Conservation (phyloP, 208 protist species). For the Acanthamoeba royreba region DNA sequence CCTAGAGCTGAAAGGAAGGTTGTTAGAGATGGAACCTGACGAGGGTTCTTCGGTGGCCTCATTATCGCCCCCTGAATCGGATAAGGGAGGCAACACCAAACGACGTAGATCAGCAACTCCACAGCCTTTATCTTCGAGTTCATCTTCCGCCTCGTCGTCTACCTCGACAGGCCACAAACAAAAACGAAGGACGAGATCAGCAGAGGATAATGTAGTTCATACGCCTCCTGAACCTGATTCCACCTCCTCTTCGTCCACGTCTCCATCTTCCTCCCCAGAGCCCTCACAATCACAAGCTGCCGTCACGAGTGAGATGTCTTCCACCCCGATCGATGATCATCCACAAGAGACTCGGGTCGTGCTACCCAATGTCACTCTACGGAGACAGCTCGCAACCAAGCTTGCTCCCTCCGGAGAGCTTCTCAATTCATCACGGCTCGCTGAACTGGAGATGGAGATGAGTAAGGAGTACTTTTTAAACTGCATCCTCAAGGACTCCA, state of each 20-base stretch:
- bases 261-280: not conserved
- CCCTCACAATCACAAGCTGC: no score
- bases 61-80: not conserved
- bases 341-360: no score
- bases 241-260: not conserved
- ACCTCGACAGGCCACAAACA: not conserved
- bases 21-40: no score
- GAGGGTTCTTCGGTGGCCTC: not conserved
- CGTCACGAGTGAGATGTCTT: no score
- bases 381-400: not conserved
- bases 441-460: constrained; percentile 13
- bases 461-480: constrained; percentile 40
- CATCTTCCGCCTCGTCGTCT: not conserved
- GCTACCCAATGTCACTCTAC: not conserved
- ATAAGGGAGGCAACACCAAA: not conserved
- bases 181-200: no score
- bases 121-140: not conserved
- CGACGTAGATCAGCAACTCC: not conserved
- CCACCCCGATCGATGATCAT: no score
- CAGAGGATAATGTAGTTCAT: no score
- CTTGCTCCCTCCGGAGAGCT: not conserved
- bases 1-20: no score
- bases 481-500: not conserved
- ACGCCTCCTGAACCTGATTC: no score
- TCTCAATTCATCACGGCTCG: not conserved